Evolutionary conservation across 2,329 filamentous ascomycete genomes (phyloP), one percentile per base, ranked within the genome.

Genomic region (Neofusicoccum sp.): DNA sequence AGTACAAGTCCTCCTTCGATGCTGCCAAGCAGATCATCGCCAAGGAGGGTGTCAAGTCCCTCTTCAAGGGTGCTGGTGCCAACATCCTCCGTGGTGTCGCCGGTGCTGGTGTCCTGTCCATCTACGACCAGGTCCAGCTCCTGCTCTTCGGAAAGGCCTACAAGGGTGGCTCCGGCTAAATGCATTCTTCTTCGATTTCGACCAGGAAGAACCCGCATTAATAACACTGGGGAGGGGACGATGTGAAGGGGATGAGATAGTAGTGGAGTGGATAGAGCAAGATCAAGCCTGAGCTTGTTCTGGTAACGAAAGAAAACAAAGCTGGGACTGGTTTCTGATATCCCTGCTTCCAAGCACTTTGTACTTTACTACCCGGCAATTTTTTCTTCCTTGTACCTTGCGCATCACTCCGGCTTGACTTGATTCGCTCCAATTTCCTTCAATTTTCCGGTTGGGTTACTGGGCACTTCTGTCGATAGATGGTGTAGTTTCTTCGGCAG

Each of bases 21-120:
- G 95, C 95, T 79, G 93, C 89, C 83, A 87, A 87, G 83, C 92
- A 98, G 89, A 99, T 99, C 80, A 82, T 78, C 78, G 93, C 93
- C 85, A 92, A 91, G 85, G 95, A 98, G 88, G 95, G 95, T 88
- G 85, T 96, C 84, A 91, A 88, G 86, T 99, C 95, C 77, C 94
- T 99, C 84, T 99, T 99, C 93, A 99, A 99, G 92, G 95, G 95
- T 93, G 95, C 95, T 81, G 95, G 95, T 92, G 95, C 95, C 89
- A 99, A 99, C 92, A 99, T 99, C 80, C 95, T 99, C 86, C 95
- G 95, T 97, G 96, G 95, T 97, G 95, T 99, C 80, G 95, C 95
- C 80, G 96, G 95, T 92, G 95, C 95, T 86, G 95, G 95, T 99
- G 95, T 99, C 81, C 88, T 99, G 81, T 99, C 95, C 83, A 97